Conservation (phyloP, 352 stramenopile species). For the Albugo laibachii region DNA sequence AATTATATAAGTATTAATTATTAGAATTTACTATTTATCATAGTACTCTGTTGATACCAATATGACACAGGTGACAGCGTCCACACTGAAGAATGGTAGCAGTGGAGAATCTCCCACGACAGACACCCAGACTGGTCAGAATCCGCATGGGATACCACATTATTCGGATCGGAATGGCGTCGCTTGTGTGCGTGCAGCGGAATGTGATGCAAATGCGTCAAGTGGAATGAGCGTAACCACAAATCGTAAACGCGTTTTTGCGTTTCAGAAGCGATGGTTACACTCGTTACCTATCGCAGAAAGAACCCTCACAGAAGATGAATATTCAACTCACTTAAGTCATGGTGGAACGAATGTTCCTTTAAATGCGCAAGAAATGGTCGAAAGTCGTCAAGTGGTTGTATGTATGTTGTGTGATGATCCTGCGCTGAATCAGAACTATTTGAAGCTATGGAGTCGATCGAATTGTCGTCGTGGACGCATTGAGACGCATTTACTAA, state of each 20-base stretch:
- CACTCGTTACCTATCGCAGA: constrained; percentile 63
- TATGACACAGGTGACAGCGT: no score
- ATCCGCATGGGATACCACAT: no score
- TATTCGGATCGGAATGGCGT: no score
- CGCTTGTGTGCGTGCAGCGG: no score
- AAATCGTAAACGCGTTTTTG: constrained; percentile 50
- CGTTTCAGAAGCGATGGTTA: constrained; percentile 63
- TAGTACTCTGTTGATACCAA: no score
- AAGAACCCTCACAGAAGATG: constrained; percentile 23
- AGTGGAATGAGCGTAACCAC: background rate
- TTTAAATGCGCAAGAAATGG: constrained; percentile 1
- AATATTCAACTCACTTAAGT: background rate
- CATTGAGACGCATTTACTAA: constrained; percentile 64
- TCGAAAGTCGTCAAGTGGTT: constrained; percentile 24
- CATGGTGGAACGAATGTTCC: background rate
- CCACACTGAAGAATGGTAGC: no score
- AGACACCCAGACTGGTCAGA: no score
- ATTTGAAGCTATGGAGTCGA: constrained; percentile 51
- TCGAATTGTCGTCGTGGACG: constrained; percentile 48
- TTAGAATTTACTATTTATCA: no score
- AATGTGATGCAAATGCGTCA: no score
- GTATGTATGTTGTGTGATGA: constrained; percentile 59
- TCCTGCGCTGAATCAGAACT: constrained; percentile 24
- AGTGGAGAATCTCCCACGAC: no score
- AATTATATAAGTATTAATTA: background rate